Conservation (phyloP, 208 protist species). For the Paratrypanosoma confusum region DNA sequence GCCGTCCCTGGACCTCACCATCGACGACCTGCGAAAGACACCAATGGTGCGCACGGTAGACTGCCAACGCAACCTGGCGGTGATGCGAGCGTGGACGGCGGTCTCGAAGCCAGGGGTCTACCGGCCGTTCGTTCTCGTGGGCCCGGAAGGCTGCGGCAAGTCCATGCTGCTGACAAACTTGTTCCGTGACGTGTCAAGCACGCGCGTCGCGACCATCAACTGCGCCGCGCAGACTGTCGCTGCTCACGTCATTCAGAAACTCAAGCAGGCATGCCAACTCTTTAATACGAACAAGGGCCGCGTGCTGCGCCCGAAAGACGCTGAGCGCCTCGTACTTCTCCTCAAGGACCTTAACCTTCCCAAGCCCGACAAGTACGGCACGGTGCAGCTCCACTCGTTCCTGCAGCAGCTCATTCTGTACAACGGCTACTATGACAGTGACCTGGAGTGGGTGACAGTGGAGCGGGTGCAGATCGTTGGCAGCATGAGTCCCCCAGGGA, state of each 20-base stretch:
- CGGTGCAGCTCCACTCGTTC: conserved; percentile 94
- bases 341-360: conserved; percentile 97
- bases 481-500: conserved; percentile 94
- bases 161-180: conserved; percentile 88
- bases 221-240: conserved; percentile 94
- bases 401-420: conserved; percentile 97
- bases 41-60: conserved; percentile 92
- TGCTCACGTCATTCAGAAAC: conserved; percentile 94
- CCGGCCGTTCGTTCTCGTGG: conserved; percentile 94
- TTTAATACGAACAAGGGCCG: conserved; percentile 89
- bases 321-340: conserved; percentile 91
- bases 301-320: conserved; percentile 92
- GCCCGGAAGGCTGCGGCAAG: conserved; percentile 96
- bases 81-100: conserved; percentile 90
- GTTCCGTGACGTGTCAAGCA: conserved; percentile 58
- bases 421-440: conserved; percentile 92
- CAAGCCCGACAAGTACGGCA: conserved; percentile 96
- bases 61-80: conserved; percentile 83
- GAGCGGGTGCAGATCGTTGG: conserved; percentile 94
- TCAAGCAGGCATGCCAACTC: conserved; percentile 89
- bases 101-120: conserved; percentile 50
- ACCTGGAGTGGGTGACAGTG: conserved; percentile 94
- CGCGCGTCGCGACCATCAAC: conserved; percentile 86
- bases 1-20: conserved; percentile 39
- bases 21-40: conserved; percentile 76